These are phyloP conservation scores for Achlya hypogyna DNA, from an alignment of 352 stramenopile species.

Conservation along the genomic window DNA sequence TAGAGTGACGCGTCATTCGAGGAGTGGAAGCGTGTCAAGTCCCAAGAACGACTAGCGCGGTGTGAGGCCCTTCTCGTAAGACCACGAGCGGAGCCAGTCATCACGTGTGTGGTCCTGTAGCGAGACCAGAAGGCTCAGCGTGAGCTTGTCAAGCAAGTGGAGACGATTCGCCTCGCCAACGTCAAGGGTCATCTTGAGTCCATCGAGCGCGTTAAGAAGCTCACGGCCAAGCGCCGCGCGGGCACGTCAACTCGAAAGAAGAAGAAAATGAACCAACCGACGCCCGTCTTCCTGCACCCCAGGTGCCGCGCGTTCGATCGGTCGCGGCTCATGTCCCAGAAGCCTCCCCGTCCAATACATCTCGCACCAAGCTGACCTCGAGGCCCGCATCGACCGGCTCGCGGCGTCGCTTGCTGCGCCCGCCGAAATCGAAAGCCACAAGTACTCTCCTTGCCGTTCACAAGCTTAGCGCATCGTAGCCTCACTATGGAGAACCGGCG, in stretches of 20 bases:
- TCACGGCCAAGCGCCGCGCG: not conserved
- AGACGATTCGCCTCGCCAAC: not conserved
- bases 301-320: not conserved
- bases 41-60: not conserved
- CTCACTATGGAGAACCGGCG: not conserved
- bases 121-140: not conserved
- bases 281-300: not conserved
- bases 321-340: not conserved
- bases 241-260: not conserved
- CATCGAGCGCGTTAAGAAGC: not conserved
- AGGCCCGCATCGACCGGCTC: not conserved
- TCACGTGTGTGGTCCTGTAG: not conserved
- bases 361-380: not conserved
- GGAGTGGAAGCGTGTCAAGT: constrained; percentile 13
- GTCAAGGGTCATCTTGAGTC: not conserved
- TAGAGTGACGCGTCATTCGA: constrained; percentile 11
- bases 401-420: not conserved
- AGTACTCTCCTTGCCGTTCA: not conserved
- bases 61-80: not conserved
- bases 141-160: constrained; percentile 7
- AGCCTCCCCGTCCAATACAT: not conserved
- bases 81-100: not conserved
- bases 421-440: not conserved
- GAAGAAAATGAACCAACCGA: not conserved
- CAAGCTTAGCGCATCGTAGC: not conserved